These are phyloP conservation scores for Leccinum subtestaceum DNA, from an alignment of 768 basidiomycete genomes.

Conservation along the genomic window DNA sequence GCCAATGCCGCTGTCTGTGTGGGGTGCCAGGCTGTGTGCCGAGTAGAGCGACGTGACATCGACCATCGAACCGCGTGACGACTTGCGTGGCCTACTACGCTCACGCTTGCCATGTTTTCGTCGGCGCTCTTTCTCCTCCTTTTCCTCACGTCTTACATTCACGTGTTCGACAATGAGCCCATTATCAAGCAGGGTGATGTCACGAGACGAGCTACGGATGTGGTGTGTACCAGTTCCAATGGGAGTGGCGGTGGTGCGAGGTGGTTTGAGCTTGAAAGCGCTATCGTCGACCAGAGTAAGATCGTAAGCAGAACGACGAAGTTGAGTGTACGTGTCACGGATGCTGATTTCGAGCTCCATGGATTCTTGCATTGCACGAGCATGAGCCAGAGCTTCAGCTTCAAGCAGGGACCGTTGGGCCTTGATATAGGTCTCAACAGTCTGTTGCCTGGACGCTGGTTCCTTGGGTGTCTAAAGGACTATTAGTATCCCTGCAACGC, in stretches of 20 bases:
- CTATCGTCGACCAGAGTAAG: constrained; percentile 48
- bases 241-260: constrained; percentile 36
- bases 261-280: constrained; percentile 71
- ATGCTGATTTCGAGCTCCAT: constrained; percentile 71
- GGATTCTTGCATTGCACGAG: constrained; percentile 75
- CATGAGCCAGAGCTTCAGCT: constrained; percentile 77
- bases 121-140: constrained; percentile 66
- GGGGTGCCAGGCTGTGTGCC: constrained; percentile 50
- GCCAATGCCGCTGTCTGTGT: constrained; percentile 57
- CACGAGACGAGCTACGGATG: constrained; percentile 56
- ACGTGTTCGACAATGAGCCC: constrained; percentile 90
- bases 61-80: constrained; percentile 65
- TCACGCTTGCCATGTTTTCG: constrained; percentile 66
- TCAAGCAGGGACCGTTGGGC: constrained; percentile 78
- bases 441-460: constrained; percentile 79
- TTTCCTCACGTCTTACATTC: constrained; percentile 76
- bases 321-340: constrained; percentile 76
- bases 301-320: constrained; percentile 78
- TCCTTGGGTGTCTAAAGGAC: constrained; percentile 80
- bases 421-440: constrained; percentile 78
- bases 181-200: constrained; percentile 80
- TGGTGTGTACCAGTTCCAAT: constrained; percentile 37
- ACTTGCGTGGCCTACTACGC: constrained; percentile 59
- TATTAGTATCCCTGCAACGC: constrained; percentile 5
- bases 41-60: constrained; percentile 77